Base-by-base conservation (phyloP, 2,329 filamentous ascomycete genomes). In the Tricladium varicosporioides region DNA sequence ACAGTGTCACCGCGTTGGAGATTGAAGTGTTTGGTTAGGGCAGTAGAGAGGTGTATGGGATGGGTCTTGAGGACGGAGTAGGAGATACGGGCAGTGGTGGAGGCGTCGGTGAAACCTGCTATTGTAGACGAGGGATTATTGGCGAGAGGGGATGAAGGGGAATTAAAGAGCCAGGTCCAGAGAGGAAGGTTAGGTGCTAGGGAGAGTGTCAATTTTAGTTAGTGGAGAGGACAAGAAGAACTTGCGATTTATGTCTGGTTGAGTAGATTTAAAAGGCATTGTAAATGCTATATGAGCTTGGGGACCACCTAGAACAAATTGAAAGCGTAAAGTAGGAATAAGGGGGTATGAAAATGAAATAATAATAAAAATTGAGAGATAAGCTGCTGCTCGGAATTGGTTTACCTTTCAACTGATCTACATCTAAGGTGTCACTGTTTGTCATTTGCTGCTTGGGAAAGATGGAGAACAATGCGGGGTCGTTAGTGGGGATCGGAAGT, bases 121-220 rank as follows among this genome's bases (percentile, higher is more conserved):
- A 64, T 22, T 27, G 50, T 16, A 7, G 57, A 52, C 19, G 42
- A 11, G 5, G 60, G 43, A 15, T 13, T 82, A 65, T 45, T 53
- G 5, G 46, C 48, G 11, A 65, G 53, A 1, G 79, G 79, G 1
- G 80, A 84, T 62, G 79, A 78, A 4, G 75, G 67, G 1, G 79
- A 80, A 62, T 83, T 78, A 67, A 86, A 85, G 11, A 85, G 75
- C 79, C 81, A 87, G 63, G 82, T 76, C 83, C 83, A 87, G 43
- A 83, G 77, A 7, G 82, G 78, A 22, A 22, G 83, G 66, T 58
- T 81, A 70, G 14, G 16, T 22, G 42, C 5, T 46, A 27, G 36
- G 13, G 19, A 16, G 27, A 22, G 2, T n/a, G 5, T 43, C 8
- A 1, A 11, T 33, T 15, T 11, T 22, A 11, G 45, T 11, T 18